Percentiles rank a stretch among this genome's conserved stretches.
phyloP scores from a whole-genome alignment of 805 yeast genomes.

The Candida awuae region DNA sequence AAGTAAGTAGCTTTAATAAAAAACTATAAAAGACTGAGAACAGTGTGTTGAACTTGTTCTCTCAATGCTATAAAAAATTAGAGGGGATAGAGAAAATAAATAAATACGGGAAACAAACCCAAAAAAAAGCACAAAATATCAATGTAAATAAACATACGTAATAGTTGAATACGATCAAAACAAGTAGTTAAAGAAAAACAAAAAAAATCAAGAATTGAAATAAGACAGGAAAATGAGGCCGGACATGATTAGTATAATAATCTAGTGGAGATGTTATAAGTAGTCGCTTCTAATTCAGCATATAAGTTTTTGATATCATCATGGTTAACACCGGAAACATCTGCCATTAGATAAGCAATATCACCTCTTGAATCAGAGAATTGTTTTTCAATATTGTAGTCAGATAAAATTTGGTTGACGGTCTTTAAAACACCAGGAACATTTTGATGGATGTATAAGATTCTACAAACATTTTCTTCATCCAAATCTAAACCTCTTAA shows the following conservation, averaged over 20 bases:
- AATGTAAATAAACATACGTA: conserved; percentile 2
- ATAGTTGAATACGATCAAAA: conserved; percentile 1
- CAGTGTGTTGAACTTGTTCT: not conserved
- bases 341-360: conserved; percentile 97
- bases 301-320: conserved; percentile 79
- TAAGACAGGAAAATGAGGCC: not conserved
- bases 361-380: conserved; percentile 95
- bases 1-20: too few species aligned
- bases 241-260: conserved; percentile 55
- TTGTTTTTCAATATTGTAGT: conserved; percentile 95
- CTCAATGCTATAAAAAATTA: not conserved
- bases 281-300: conserved; percentile 80
- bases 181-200: not conserved
- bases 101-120: not conserved
- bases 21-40: not conserved
- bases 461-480: conserved; percentile 84
- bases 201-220: not conserved
- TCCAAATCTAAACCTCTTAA: conserved; percentile 82
- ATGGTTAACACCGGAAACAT: conserved; percentile 75
- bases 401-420: conserved; percentile 89
- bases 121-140: conserved; percentile 1
- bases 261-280: conserved; percentile 86
- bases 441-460: conserved; percentile 91
- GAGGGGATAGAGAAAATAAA: not conserved
- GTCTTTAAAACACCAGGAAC: conserved; percentile 98